phyloP scores from a whole-genome alignment of 208 protist species.

The Leishmania amazonensis region DNA sequence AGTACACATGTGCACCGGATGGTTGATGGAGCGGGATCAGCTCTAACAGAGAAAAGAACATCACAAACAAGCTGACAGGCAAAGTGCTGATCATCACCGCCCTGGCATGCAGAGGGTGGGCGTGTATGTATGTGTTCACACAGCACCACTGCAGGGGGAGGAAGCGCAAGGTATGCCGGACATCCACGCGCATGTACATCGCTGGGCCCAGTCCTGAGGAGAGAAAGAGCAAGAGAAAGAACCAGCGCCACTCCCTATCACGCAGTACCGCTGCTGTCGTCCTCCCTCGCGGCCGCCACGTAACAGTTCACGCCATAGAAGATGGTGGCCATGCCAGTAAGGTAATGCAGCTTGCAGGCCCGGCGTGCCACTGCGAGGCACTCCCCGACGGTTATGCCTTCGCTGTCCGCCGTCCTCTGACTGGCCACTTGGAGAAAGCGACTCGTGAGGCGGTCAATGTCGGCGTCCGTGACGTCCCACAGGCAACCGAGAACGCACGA shows the following conservation, averaged over 20 bases:
- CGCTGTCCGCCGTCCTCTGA: too few species aligned
- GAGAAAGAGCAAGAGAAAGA: slow-evolving; percentile 11
- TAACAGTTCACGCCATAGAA: slow-evolving; percentile 61
- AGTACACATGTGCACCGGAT: neutral
- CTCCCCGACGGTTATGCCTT: slow-evolving; percentile 41
- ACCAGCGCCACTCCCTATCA: neutral
- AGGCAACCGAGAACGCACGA: slow-evolving; percentile 63
- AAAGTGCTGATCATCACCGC: neutral
- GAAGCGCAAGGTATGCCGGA: neutral
- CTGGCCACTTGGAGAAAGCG: slow-evolving; percentile 32
- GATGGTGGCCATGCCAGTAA: slow-evolving; percentile 58
- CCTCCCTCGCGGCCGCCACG: neutral
- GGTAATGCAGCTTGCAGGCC: slow-evolving; percentile 57
- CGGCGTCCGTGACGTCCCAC: slow-evolving; percentile 83
- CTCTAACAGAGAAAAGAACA: slow-evolving; percentile 4
- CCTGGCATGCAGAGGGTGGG: neutral
- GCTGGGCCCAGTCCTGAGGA: neutral
- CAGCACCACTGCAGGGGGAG: neutral
- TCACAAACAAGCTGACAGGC: neutral
- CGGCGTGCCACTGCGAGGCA: slow-evolving; percentile 46
- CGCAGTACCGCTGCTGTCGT: neutral
- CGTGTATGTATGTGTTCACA: neutral
- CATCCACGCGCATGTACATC: neutral
- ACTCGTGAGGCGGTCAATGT: slow-evolving; percentile 71
- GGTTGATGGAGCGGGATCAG: neutral